Conservation (phyloP, 306 rosid genomes). For the Vigna hirtella region DNA sequence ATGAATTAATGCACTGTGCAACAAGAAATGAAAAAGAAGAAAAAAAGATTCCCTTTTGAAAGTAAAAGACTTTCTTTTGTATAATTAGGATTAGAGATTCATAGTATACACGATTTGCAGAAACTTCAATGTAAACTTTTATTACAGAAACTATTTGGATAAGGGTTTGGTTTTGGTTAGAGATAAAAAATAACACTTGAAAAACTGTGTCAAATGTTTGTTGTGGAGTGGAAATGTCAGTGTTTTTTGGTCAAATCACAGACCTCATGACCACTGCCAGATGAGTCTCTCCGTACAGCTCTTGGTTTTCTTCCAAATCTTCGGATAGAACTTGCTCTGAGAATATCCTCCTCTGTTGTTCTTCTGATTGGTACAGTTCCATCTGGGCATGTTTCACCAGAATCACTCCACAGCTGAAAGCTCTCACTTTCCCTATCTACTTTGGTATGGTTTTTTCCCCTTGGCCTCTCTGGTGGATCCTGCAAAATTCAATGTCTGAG, state of each 20-base stretch:
- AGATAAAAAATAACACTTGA: background rate
- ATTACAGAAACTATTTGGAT: too few relatives aligned
- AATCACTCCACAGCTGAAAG: conserved; percentile 77
- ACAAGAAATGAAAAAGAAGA: conserved; percentile 15
- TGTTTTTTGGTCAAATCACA: conserved; percentile 23
- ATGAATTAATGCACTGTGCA: background rate
- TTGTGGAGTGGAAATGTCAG: background rate
- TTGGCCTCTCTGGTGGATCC: conserved; percentile 93
- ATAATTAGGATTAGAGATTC: too few relatives aligned
- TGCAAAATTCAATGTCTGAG: conserved; percentile 49
- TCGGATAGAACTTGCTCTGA: conserved; percentile 75
- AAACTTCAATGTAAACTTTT: too few relatives aligned
- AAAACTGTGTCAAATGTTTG: background rate
- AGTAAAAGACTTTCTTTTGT: background rate
- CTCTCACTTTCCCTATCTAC: conserved; percentile 50
- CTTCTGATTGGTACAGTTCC: conserved; percentile 92
- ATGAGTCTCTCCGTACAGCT: conserved; percentile 77
- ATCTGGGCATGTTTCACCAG: conserved; percentile 86
- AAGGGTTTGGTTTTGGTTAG: too few relatives aligned
- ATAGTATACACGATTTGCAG: too few relatives aligned
- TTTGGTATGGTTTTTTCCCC: conserved; percentile 45
- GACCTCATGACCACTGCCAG: conserved; percentile 91
- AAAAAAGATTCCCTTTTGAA: background rate
- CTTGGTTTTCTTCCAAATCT: conserved; percentile 87
- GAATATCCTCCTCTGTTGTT: conserved; percentile 74